phyloP scores from a whole-genome alignment of 805 yeast genomes.

The Lipomyces oligophaga region DNA sequence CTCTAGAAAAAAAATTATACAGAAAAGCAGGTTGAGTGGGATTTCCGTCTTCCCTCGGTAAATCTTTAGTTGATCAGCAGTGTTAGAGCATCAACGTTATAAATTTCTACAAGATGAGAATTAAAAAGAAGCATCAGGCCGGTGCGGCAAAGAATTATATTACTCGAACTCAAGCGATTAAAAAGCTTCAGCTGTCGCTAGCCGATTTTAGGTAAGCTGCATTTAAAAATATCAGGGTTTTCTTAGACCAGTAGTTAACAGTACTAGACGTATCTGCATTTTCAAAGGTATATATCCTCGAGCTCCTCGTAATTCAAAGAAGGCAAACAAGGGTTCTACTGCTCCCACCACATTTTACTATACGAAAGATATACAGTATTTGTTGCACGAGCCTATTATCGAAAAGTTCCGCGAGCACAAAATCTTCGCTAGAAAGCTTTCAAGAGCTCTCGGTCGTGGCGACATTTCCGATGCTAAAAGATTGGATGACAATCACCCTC shows the following conservation, averaged over 20 bases:
- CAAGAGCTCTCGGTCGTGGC: conserved; percentile 86
- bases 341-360: conserved; percentile 94
- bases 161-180: conserved; percentile 91
- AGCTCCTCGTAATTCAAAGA: conserved; percentile 91
- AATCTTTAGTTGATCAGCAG: too few species aligned
- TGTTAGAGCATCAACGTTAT: too few species aligned
- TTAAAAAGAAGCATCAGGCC: conserved; percentile 73
- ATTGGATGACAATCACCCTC: conserved; percentile 74
- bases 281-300: conserved; percentile 97
- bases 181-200: conserved; percentile 83
- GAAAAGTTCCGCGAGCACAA: conserved; percentile 92
- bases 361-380: conserved; percentile 87
- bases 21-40: too few species aligned
- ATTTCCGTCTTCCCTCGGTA: too few species aligned
- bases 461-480: conserved; percentile 85
- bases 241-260: too few species aligned
- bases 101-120: conserved; percentile 44
- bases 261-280: conserved; percentile 90
- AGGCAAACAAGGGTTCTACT: conserved; percentile 96
- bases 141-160: conserved; percentile 92
- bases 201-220: conserved; percentile 67
- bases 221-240: too few species aligned
- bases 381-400: conserved; percentile 91
- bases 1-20: too few species aligned
- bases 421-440: conserved; percentile 85